A percentile compares a stretch with the other conserved stretches of the same genome.
Conservation (phyloP, 805 yeast species). For the Spathaspora sp. region DNA sequence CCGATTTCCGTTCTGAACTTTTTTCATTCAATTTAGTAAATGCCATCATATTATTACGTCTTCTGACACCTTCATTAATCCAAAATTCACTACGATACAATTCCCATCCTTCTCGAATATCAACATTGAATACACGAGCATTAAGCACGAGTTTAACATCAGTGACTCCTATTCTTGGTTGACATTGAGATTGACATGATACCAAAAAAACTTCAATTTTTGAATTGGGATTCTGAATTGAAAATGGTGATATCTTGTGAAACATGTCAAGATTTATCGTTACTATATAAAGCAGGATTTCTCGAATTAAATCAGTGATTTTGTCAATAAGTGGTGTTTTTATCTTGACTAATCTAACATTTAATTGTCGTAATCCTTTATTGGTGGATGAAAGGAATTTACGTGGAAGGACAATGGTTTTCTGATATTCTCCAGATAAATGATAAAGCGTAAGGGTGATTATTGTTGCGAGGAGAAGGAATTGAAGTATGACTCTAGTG, state of each 20-base stretch:
- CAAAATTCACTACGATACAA: constrained; percentile 89
- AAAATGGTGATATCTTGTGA: constrained; percentile 33
- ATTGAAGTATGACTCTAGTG: constrained; percentile 42
- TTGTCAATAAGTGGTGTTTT: constrained; percentile 31
- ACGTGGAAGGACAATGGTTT: constrained; percentile 80
- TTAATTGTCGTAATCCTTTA: constrained; percentile 82
- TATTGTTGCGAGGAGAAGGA: constrained; percentile 55
- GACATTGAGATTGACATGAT: constrained; percentile 42
- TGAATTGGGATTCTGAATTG: constrained; percentile 25
- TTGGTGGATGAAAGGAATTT: constrained; percentile 78
- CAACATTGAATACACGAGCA: constrained; percentile 78
- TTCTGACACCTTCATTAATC: constrained; percentile 74
- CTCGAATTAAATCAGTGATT: constrained; percentile 33
- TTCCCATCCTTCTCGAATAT: constrained; percentile 92
- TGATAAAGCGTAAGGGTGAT: constrained; percentile 76
- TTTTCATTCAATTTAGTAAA: constrained; percentile 14
- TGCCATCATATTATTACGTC: constrained; percentile 37
- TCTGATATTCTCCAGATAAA: constrained; percentile 82
- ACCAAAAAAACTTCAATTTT: constrained; percentile 37
- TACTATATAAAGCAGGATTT: constrained; percentile 27
- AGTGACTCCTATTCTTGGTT: constrained; percentile 62
- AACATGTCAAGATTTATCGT: constrained; percentile 25
- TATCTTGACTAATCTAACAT: constrained; percentile 70
- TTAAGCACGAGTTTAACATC: constrained; percentile 79
- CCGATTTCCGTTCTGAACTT: constrained; percentile 1